Conservation (phyloP, 495 filamentous ascomycete species). For the Penicillium samsonianum region DNA sequence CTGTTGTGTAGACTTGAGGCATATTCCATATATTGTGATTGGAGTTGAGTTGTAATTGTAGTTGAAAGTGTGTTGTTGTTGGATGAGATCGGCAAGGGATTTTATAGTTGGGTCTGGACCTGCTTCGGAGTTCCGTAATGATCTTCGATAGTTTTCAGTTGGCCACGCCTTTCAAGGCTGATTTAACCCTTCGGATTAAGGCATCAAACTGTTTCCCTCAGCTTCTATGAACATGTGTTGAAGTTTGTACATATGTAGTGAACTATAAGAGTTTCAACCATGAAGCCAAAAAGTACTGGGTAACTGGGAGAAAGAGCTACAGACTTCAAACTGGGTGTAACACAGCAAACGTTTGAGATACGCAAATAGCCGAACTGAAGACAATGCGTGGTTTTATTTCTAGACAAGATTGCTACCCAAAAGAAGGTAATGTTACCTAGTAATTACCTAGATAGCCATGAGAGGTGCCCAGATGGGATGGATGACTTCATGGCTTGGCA, state of each 20-base stretch:
- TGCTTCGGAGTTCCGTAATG: conserved; percentile 10
- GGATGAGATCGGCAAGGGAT: background rate
- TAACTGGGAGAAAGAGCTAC: background rate
- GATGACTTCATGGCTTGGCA: background rate
- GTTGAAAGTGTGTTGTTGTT: background rate
- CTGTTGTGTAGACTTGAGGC: conserved; percentile 47
- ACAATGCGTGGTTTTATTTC: background rate
- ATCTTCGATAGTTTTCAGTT: background rate
- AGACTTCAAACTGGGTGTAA: background rate
- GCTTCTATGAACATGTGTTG: background rate
- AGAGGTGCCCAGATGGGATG: no score
- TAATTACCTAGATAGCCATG: no score
- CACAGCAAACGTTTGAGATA: background rate
- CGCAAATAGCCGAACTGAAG: background rate
- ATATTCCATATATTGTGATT: background rate
- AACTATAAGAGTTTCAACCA: background rate
- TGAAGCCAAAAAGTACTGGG: background rate
- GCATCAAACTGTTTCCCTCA: background rate
- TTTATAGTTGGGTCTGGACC: conserved; percentile 17
- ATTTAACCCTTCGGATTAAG: background rate
- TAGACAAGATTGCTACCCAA: background rate
- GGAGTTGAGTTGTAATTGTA: background rate
- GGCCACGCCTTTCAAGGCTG: background rate
- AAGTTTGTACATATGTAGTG: background rate
- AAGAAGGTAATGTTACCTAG: no score